These are phyloP conservation scores for Neurospora sp. DNA, from an alignment of 495 filamentous ascomycete species.

Conservation along the genomic window DNA sequence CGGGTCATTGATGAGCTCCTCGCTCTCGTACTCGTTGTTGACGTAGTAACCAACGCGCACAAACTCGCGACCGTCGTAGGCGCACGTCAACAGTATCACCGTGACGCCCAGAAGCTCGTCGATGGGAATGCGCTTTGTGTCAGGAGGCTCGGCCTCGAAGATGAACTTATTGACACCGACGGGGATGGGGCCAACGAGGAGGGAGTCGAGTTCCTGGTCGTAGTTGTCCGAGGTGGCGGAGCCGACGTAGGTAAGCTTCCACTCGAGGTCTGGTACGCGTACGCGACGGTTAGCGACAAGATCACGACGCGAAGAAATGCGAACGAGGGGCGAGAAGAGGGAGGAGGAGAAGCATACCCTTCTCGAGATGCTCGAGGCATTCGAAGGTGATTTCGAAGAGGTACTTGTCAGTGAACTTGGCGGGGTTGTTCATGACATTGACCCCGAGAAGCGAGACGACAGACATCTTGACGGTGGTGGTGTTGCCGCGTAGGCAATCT, in stretches of 20 bases:
- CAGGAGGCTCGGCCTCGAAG: slow-evolving; percentile 89
- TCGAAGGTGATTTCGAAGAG: slow-evolving; percentile 98
- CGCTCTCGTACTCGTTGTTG: slow-evolving; percentile 94
- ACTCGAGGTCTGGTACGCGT: slow-evolving; percentile 69
- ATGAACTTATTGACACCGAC: slow-evolving; percentile 97
- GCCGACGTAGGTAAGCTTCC: slow-evolving; percentile 98
- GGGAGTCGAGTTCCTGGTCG: slow-evolving; percentile 94
- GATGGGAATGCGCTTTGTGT: slow-evolving; percentile 78
- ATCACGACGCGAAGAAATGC: not conserved
- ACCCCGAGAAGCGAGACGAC: slow-evolving; percentile 93
- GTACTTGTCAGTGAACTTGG: slow-evolving; percentile 77
- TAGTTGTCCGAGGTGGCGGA: slow-evolving; percentile 96
- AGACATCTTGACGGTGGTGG: slow-evolving; percentile 58
- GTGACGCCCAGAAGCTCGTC: slow-evolving; percentile 96
- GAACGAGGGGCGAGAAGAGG: not conserved
- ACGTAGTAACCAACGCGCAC: slow-evolving; percentile 98
- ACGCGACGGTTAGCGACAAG: not conserved
- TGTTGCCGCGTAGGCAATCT: not conserved
- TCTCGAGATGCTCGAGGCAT: slow-evolving; percentile 81
- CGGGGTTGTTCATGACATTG: slow-evolving; percentile 92
- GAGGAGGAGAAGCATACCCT: slow-evolving; percentile 46
- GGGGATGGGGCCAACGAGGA: slow-evolving; percentile 92
- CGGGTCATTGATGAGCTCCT: slow-evolving; percentile 77
- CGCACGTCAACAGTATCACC: slow-evolving; percentile 90
- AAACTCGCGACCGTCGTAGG: slow-evolving; percentile 93